Conservation (phyloP, 2,329 filamentous ascomycete genomes). For the Botryotinia globosa region DNA sequence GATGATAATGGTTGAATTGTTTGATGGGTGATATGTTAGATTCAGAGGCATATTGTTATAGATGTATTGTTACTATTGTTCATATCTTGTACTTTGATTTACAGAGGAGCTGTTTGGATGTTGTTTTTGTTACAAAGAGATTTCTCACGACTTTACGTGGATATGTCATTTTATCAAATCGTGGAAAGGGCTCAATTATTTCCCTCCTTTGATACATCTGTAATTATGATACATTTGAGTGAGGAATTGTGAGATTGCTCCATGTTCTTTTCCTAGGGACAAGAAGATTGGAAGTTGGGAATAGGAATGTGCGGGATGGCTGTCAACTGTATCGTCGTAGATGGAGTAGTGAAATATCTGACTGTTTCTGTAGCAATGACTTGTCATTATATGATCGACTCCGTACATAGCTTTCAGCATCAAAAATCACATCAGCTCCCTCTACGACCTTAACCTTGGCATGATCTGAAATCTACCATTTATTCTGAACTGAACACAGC, state of each 20-base stretch:
- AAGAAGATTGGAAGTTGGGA: not conserved
- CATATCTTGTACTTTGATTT: not conserved
- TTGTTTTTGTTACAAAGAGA: not conserved
- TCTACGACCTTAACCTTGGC: too few species aligned
- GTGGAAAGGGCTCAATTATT: fast-evolving
- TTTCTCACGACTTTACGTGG: not conserved
- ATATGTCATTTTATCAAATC: not conserved
- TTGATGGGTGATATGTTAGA: not conserved
- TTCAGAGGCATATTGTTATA: not conserved
- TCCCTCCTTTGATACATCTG: fast-evolving
- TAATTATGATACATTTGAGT: fast-evolving
- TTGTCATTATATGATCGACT: not conserved
- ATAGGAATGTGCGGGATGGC: not conserved
- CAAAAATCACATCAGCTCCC: not conserved
- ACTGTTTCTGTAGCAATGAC: not conserved
- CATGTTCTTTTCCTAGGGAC: fast-evolving
- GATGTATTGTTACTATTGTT: not conserved
- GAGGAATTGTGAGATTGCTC: not conserved
- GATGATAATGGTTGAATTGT: not conserved
- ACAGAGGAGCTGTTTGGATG: not conserved
- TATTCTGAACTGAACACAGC: too few species aligned
- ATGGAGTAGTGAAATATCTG: not conserved
- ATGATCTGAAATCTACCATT: too few species aligned
- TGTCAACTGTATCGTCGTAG: not conserved
- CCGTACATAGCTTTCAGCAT: not conserved